Conservation (phyloP, 73 alveolate species). For the Blepharisma japonicum region DNA sequence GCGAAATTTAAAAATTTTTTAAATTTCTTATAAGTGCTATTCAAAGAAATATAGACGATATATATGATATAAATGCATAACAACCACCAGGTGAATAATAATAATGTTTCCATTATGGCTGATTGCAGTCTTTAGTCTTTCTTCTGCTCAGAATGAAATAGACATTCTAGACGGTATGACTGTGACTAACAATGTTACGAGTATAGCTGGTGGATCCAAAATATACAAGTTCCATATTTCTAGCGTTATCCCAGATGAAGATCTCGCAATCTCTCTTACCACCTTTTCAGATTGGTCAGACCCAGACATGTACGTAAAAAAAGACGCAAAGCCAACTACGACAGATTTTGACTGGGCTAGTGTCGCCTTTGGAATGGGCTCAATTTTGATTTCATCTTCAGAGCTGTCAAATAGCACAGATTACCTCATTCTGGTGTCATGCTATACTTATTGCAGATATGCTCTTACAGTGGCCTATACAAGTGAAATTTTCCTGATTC, state of each 20-base stretch:
- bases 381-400: neutral
- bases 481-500: neutral
- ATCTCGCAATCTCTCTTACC: conserved; percentile 19
- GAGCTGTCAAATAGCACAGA: neutral
- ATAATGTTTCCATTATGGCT: no score
- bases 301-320: conserved; percentile 24
- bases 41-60: no score
- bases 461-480: conserved; percentile 11
- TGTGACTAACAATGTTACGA: no score
- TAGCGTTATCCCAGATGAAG: neutral
- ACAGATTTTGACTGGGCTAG: neutral
- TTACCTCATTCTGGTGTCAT: neutral
- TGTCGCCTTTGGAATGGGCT: neutral
- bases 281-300: conserved; percentile 9
- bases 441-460: conserved; percentile 16
- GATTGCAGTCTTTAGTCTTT: no score
- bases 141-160: no score
- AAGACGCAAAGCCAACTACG: neutral
- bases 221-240: no score
- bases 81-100: no score
- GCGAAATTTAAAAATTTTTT: no score
- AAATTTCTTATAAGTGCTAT: no score
- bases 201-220: no score
- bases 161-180: no score
- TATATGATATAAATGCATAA: no score